Evolutionary conservation across 805 yeast genomes (phyloP), one percentile per base, ranked within the genome.

Genomic region (Candida loeiensis): DNA sequence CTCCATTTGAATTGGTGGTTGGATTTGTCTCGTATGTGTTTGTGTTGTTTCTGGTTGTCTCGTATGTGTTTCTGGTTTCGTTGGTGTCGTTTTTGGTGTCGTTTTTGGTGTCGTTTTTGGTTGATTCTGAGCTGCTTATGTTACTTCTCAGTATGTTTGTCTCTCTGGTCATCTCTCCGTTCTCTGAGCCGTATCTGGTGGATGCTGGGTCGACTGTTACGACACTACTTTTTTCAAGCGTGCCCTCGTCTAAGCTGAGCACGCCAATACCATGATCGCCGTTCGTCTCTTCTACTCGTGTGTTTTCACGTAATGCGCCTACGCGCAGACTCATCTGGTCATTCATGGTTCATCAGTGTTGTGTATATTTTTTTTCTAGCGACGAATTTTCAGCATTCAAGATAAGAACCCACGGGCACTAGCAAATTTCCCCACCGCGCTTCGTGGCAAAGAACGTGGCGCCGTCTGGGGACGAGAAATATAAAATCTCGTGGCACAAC

Each of bases 381-480:
- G 21, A 17, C 33, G 33, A 30, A 30, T 30, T 30, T 30, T 30
- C 33, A 30, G 31, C 31, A 11, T 11, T 27, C 16, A 17, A 27
- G 31, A 27, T 27, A 27, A 27, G 31, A 25, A n/a, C 28, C 16
- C 31, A 27, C 13, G 28, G 28, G 28, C 31, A 15, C 17, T 7
- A 27, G 17, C 6, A 27, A 4, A 21, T 21, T 21, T 21, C 9
- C 24, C 11, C 31, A 11, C 31, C 17, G 31, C 17, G 31, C 7
- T 13, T 14, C 7, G 17, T 13, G 17, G 8, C 31, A 27, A 27
- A 27, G 32, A 35, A 35, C 37, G 37, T 35, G 37, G 37, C 25
- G 12, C 25, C 36, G 16, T 24, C 32, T 35, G 37, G 32, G 29
- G 31, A 5, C 15, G n/a, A 4, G 31, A 27, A 27, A 27, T 13